phyloP scores from a whole-genome alignment of 192 early-diverging fungal species.

The Diversispora epigaea region DNA sequence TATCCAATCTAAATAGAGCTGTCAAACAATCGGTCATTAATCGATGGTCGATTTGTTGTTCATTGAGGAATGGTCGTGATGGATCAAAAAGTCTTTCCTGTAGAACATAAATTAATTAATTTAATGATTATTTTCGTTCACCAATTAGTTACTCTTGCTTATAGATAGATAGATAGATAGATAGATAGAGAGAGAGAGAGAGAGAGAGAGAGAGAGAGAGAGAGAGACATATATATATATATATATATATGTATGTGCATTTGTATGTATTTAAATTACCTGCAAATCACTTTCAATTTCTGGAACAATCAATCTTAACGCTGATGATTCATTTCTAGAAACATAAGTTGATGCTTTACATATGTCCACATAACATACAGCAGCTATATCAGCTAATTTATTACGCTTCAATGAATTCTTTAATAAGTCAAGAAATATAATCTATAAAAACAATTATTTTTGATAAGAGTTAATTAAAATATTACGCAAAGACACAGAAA shows the following conservation, averaged over 20 bases:
- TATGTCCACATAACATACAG: conserved; percentile 73
- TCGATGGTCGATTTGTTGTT: conserved; percentile 74
- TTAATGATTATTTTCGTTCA: no score
- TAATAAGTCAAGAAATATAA: conserved; percentile 53
- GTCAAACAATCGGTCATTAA: conserved; percentile 74
- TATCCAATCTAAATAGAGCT: conserved; percentile 76
- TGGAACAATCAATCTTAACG: conserved; percentile 62
- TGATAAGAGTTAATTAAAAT: not conserved
- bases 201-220: no score
- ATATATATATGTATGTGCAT: not conserved
- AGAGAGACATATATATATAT: no score
- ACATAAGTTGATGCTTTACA: conserved; percentile 73
- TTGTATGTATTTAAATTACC: conserved; percentile 35
- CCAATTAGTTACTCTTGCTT: no score
- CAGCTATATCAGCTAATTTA: conserved; percentile 64
- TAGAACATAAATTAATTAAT: no score
- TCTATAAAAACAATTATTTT: conserved; percentile 32
- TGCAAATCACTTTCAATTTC: conserved; percentile 78
- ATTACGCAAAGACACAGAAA: no score
- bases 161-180: no score
- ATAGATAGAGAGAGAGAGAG: no score
- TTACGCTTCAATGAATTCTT: conserved; percentile 53
- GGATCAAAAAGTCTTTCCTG: conserved; percentile 60
- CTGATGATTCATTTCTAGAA: conserved; percentile 58
- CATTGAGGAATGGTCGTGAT: conserved; percentile 44